Percentiles rank a stretch among this genome's conserved stretches.
phyloP scores from a whole-genome alignment of 345 rosid species.

The Kernera saxatilis region DNA sequence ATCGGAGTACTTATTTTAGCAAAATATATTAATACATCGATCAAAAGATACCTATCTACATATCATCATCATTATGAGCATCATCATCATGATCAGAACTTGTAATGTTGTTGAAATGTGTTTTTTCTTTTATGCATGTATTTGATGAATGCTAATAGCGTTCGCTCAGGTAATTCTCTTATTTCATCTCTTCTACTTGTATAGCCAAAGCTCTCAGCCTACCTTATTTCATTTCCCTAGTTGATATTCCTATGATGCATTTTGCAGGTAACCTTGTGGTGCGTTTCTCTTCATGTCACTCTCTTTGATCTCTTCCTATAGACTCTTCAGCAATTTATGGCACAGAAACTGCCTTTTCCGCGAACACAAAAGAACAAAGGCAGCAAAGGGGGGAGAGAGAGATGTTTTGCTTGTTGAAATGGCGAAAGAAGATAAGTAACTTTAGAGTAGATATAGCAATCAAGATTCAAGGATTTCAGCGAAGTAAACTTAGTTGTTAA shows the following conservation, averaged over 20 bases:
- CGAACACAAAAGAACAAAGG: background rate
- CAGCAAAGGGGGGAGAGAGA: background rate
- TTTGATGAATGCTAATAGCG: background rate
- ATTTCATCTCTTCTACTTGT: background rate
- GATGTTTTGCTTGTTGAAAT: background rate
- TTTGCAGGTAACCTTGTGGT: too few relatives aligned
- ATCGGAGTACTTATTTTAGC: too few relatives aligned
- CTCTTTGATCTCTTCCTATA: background rate
- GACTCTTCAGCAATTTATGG: background rate
- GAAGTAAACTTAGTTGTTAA: background rate
- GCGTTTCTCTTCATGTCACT: background rate
- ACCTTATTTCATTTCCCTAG: too few relatives aligned
- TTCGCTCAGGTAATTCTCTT: background rate
- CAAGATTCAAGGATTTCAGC: background rate
- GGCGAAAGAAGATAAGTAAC: background rate
- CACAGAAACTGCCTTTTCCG: background rate
- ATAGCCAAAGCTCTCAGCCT: too few relatives aligned
- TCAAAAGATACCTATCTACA: background rate
- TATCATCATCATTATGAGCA: background rate
- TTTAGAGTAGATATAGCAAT: background rate
- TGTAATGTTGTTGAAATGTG: background rate
- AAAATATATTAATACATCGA: too few relatives aligned
- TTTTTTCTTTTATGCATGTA: background rate
- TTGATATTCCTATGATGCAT: too few relatives aligned
- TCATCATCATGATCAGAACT: too few relatives aligned